Evolutionary conservation across 495 filamentous ascomycete genomes (phyloP).

Genomic region (Polyplosphaeria fusca): DNA sequence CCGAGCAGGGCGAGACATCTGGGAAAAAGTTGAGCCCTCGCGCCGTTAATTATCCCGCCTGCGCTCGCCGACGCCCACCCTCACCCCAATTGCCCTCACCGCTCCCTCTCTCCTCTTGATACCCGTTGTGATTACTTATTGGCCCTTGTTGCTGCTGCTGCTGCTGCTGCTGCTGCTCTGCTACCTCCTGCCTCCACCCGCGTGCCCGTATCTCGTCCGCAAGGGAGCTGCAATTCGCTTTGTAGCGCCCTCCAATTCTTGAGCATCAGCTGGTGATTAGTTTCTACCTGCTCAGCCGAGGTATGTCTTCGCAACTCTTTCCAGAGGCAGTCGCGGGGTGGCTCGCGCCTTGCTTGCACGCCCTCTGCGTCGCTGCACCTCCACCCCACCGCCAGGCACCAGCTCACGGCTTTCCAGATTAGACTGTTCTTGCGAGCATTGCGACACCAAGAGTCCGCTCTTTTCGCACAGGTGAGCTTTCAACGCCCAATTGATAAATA

Average conservation of each 20-base stretch:
- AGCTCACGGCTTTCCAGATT: slow-evolving; percentile 1
- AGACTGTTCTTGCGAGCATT: background rate
- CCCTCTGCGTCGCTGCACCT: no score
- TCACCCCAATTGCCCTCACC: slow-evolving; percentile 23
- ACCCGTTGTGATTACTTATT: no score
- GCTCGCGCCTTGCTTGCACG: background rate
- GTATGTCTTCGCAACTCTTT: background rate
- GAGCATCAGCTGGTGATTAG: slow-evolving; percentile 27
- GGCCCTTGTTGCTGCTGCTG: background rate
- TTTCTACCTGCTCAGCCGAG: slow-evolving; percentile 16
- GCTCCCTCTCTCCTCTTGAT: slow-evolving; percentile 2
- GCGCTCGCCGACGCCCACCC: background rate
- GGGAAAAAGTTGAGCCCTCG: slow-evolving; percentile 16
- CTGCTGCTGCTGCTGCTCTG: background rate
- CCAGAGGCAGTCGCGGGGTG: background rate
- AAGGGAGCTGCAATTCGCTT: slow-evolving; percentile 24
- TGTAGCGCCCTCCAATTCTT: slow-evolving; percentile 25
- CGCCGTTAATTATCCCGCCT: slow-evolving; percentile 20
- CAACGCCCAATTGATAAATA: no score
- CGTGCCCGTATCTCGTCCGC: background rate
- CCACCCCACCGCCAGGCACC: no score
- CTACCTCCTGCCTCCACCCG: background rate
- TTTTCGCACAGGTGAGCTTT: background rate
- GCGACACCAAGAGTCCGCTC: background rate
- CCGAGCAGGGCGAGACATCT: slow-evolving; percentile 7